A percentile compares a stretch with the other conserved stretches of the same genome.
phyloP scores from a whole-genome alignment of 2,329 filamentous ascomycete species.

The Penicillium oxalicum region DNA sequence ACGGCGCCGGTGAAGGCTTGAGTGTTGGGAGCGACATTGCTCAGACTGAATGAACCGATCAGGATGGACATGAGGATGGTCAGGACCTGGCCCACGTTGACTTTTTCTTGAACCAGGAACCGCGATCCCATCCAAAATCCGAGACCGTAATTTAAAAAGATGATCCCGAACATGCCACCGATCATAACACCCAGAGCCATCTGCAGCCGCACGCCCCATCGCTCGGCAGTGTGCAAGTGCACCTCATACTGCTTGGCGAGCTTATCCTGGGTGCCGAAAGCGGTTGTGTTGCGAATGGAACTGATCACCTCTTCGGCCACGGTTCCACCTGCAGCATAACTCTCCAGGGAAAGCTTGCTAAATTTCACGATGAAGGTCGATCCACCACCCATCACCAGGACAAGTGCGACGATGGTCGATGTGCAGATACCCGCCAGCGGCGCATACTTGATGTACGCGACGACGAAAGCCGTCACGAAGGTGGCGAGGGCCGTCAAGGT shows the following conservation, averaged over 20 bases:
- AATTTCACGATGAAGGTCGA: slow-evolving; percentile 72
- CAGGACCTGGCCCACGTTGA: slow-evolving; percentile 64
- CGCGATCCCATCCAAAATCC: slow-evolving; percentile 83
- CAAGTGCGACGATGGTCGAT: slow-evolving; percentile 72
- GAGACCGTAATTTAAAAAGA: slow-evolving; percentile 82
- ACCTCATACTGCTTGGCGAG: slow-evolving; percentile 79
- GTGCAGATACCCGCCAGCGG: slow-evolving; percentile 83
- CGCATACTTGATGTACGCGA: slow-evolving; percentile 88
- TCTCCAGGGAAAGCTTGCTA: slow-evolving; percentile 68
- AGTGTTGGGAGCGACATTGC: slow-evolving; percentile 77
- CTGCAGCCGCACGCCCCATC: slow-evolving; percentile 71
- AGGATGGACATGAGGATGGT: slow-evolving; percentile 87
- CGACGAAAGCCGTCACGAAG: slow-evolving; percentile 82
- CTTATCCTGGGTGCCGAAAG: slow-evolving; percentile 89
- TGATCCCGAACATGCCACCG: slow-evolving; percentile 71
- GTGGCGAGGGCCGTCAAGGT: slow-evolving; percentile 71
- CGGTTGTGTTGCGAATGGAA: slow-evolving; percentile 84
- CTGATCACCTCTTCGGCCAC: slow-evolving; percentile 92
- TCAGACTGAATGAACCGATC: slow-evolving; percentile 86
- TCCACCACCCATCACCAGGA: slow-evolving; percentile 68
- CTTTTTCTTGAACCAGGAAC: slow-evolving; percentile 62
- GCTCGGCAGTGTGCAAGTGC: slow-evolving; percentile 67
- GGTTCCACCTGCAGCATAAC: slow-evolving; percentile 78
- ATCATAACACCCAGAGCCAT: slow-evolving; percentile 69
- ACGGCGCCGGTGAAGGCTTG: slow-evolving; percentile 81